Percentiles rank a stretch among this genome's conserved stretches.
Conservation (phyloP, 345 rosid genomes). For the Isatis tinctoria region DNA sequence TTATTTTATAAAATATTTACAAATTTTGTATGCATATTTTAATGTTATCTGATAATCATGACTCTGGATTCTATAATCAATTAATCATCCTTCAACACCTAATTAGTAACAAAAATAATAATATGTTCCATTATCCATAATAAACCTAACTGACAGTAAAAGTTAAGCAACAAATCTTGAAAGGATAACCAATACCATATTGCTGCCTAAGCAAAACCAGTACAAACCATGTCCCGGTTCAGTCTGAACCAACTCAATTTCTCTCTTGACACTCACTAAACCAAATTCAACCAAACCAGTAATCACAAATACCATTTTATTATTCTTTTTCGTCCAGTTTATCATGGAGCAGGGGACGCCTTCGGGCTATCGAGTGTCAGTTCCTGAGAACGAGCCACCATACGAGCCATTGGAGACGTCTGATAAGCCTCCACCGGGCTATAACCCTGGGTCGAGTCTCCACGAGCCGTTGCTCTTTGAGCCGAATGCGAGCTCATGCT, state of each 20-base stretch:
- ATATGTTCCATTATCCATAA: too few species aligned
- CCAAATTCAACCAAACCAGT: neutral
- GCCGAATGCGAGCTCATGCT: conserved; percentile 33
- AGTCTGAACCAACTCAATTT: neutral
- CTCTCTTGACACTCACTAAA: neutral
- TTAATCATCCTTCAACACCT: too few species aligned
- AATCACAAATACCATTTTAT: neutral
- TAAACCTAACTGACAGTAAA: too few species aligned
- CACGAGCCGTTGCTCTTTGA: conserved; percentile 35
- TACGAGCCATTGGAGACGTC: conserved; percentile 22
- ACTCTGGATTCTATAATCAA: too few species aligned
- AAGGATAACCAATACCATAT: too few species aligned
- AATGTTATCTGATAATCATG: too few species aligned
- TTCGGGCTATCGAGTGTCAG: neutral
- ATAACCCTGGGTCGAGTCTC: neutral
- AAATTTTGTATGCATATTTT: too few species aligned
- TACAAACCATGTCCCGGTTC: neutral
- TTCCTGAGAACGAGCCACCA: conserved; percentile 27
- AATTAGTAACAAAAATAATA: too few species aligned
- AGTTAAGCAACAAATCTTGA: too few species aligned
- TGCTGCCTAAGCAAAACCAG: too few species aligned
- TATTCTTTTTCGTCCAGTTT: neutral
- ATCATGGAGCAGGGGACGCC: neutral
- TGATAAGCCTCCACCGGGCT: conserved; percentile 19
- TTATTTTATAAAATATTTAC: too few species aligned